Base-by-base conservation (phyloP, 2,329 filamentous ascomycete species). In the Aspergillus japonicus region DNA sequence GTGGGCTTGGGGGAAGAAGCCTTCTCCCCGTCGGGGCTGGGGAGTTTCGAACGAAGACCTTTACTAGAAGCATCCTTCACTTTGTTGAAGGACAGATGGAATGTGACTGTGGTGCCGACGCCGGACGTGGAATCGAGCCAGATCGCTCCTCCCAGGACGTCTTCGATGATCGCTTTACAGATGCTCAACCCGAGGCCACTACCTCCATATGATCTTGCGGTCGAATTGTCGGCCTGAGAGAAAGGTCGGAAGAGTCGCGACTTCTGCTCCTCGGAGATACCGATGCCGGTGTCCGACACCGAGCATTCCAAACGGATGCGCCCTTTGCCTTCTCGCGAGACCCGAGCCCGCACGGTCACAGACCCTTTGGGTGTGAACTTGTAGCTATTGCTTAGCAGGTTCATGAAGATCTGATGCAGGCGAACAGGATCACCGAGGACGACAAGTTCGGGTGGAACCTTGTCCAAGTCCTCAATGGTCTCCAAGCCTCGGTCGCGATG, bases 101-200 rank as follows among this genome's bases (percentile, higher is more conserved):
- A 97, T 71, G 87, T 93, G 5, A 87, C 85, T 0, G 81, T 87
- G 0, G 86, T 82, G 21, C 80, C 80, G 53, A 75, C 73, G 2
- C 87, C 87, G 61, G 91, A 87, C 47, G 86, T 82, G 64, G 90
- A 95, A 62, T 95, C 89, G 1, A 97, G 84, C 76, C 88, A 87
- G 62, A 97, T 96, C 62, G 84, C 87, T 47, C 93, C 93, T 62
- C 91, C 87, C 85, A 97, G 93, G 76, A 96, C 93, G 21, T 90
- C 91, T 77, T 96, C 91, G 62, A 97, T 92, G 48, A 97, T 87
- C 0, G 91, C 93, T 76, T 96, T 96, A 83, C 93, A 96, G 65
- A 97, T 97, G 70, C 91, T 96, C 48, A 97, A 82, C 2, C 93
- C 93, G 2, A 97, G 86, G 24, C 93, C 93, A 66, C 92, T 96